Evolutionary conservation across 495 filamentous ascomycete genomes (phyloP).

Genomic region (Penicillium flavigenum): DNA sequence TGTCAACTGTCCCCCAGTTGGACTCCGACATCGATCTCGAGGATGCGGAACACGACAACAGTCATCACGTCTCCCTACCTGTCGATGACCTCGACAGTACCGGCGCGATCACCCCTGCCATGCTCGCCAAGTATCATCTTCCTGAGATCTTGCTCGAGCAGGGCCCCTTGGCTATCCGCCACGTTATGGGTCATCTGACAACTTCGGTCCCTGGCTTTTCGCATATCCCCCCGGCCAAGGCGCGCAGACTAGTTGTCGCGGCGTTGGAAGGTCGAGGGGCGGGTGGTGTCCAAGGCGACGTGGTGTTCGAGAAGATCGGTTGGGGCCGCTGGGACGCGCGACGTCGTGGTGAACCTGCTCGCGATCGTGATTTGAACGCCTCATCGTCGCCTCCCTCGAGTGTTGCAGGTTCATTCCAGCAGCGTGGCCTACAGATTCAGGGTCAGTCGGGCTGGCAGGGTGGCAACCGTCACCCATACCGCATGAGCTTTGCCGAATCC

Average conservation of each 20-base stretch:
- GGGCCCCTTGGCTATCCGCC: slow-evolving; percentile 88
- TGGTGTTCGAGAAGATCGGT: slow-evolving; percentile 92
- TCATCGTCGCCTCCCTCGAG: slow-evolving; percentile 48
- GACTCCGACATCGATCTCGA: slow-evolving; percentile 88
- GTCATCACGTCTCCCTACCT: slow-evolving; percentile 40
- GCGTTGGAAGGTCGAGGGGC: slow-evolving; percentile 76
- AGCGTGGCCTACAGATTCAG: slow-evolving; percentile 65
- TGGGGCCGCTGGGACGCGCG: slow-evolving; percentile 96
- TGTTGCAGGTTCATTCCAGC: slow-evolving; percentile 50
- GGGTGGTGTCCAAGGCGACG: slow-evolving; percentile 66
- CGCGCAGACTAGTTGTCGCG: slow-evolving; percentile 80
- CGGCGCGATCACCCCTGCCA: slow-evolving; percentile 77
- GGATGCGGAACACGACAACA: slow-evolving; percentile 58
- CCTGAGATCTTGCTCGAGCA: slow-evolving; percentile 86
- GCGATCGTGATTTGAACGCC: slow-evolving; percentile 39
- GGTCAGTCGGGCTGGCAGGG: slow-evolving; percentile 43
- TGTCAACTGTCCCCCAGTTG: slow-evolving; percentile 59
- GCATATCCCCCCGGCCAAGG: slow-evolving; percentile 86
- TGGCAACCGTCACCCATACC: slow-evolving; percentile 44
- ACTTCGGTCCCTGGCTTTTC: slow-evolving; percentile 92
- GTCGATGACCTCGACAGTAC: slow-evolving; percentile 61
- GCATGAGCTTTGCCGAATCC: slow-evolving; percentile 66
- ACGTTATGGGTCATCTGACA: slow-evolving; percentile 90
- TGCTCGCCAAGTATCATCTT: slow-evolving; percentile 90
- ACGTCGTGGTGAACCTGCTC: slow-evolving; percentile 62